Evolutionary conservation across 139 green algal species (phyloP).

Genomic region (Penium margaritaceum): DNA sequence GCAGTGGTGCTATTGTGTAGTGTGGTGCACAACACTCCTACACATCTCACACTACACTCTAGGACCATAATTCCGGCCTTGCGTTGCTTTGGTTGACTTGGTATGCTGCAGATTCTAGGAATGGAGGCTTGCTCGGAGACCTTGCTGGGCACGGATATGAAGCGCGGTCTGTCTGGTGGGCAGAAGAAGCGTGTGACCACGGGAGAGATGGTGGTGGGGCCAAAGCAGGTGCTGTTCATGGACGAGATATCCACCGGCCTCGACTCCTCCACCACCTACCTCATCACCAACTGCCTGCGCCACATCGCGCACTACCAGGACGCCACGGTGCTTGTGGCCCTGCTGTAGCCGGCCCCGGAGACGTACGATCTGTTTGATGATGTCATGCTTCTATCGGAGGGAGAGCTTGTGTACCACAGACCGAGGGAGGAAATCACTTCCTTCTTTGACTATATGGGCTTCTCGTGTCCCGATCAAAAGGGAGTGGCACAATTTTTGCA

Average conservation of each 20-base stretch:
- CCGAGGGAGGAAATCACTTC: conserved; percentile 41
- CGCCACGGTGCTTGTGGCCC: conserved; percentile 51
- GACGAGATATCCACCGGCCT: conserved; percentile 42
- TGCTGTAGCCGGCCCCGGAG: conserved; percentile 80
- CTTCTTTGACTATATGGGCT: conserved; percentile 62
- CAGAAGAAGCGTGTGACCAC: conserved; percentile 65
- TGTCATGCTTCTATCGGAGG: conserved; percentile 52
- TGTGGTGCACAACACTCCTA: no score
- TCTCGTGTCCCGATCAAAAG: conserved; percentile 53
- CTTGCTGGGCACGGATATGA: conserved; percentile 63
- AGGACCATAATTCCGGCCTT: no score
- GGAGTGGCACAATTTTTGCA: conserved; percentile 69
- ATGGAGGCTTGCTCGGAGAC: conserved; percentile 51
- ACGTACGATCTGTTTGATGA: conserved; percentile 64
- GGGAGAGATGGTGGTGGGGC: conserved; percentile 53
- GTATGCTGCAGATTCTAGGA: conserved; percentile 23
- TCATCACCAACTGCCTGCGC: conserved; percentile 16
- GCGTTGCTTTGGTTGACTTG: no score
- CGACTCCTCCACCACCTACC: conserved; percentile 31
- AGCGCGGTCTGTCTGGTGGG: conserved; percentile 65
- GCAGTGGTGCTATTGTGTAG: no score
- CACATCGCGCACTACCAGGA: conserved; percentile 20
- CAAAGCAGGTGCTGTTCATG: conserved; percentile 31
- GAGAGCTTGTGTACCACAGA: conserved; percentile 23
- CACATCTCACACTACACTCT: no score